Evolutionary conservation across 1,284 basidiomycete species (phyloP), one percentile per base, ranked within the genome.

Genomic region (Coniophora puteana): DNA sequence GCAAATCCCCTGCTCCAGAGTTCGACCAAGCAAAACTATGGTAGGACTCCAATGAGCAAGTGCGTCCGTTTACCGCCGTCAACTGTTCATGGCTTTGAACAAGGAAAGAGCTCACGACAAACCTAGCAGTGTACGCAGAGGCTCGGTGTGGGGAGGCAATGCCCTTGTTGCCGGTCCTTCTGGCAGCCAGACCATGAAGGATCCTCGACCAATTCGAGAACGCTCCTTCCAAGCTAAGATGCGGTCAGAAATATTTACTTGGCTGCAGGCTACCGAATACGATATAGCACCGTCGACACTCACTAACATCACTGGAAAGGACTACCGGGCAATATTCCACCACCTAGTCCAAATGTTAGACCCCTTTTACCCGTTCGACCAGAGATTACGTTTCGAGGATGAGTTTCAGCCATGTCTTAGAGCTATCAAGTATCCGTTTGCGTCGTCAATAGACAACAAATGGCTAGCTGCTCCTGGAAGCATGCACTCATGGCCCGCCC

Each of bases 401-500:
- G 87, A 93, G 49, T 84, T 89, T 53, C 69, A 88, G 11, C 73
- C 75, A 7, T 71, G 88, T 12, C 58, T 95, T 41, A 85, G 79
- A 54, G 79, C 83, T 7, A 62, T 91, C 38, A 72, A 74, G 47
- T 95, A 94, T 60, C 89, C 91, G 0, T 86, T 78, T 44, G 71
- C 80, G 6, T 74, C 82, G 37, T 71, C 77, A 40, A 72, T 93
- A 6, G 85, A 90, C 50, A 78, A 80, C 38, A 92, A 88, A 45
- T 89, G 85, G 72, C 63, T 95, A n/a, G 80, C 80, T 4, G 83
- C 90, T 2, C 87, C 90, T 0, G 90, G 88, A 1, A 85, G 83
- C 44, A 82, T 85, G 67, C 85, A 89, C 59, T 81, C 84, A 13
- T 94, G 91, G 93, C 88, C 89, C 0, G 67, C 76, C 12, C 59